Percentiles rank a stretch among this genome's conserved stretches.
Conservation (phyloP, 1,139 yeast species). For the Petasospora rhodanensis region DNA sequence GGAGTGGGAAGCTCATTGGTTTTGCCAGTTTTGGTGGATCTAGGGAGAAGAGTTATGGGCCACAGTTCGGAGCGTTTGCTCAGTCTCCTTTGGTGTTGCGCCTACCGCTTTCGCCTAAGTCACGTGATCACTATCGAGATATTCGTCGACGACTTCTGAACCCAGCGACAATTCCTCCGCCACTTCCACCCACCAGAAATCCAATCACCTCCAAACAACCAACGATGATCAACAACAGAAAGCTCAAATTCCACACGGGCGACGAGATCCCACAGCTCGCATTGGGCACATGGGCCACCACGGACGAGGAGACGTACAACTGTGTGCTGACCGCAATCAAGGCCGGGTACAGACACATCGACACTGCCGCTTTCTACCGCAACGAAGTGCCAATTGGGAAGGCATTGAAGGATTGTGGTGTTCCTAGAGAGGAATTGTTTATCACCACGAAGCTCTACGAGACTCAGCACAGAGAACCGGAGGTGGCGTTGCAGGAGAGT, state of each 20-base stretch:
- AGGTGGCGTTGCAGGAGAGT: conserved; percentile 52
- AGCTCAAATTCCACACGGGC: conserved; percentile 2
- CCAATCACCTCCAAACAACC: too few species aligned
- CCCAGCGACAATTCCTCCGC: too few species aligned
- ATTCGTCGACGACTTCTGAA: too few species aligned
- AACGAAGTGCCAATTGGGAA: conserved; percentile 68
- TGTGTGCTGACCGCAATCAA: conserved; percentile 60
- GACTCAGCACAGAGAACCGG: conserved; percentile 44
- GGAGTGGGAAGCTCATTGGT: too few species aligned
- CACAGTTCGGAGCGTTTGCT: too few species aligned
- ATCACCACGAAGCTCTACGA: conserved; percentile 81
- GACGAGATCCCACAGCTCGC: conserved; percentile 52
- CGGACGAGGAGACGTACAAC: conserved; percentile 48
- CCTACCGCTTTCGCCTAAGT: too few species aligned
- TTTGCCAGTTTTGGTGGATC: too few species aligned
- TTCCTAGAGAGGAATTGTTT: conserved; percentile 67
- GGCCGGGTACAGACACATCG: conserved; percentile 52
- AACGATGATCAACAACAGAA: neutral
- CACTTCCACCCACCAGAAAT: too few species aligned
- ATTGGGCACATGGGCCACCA: conserved; percentile 70
- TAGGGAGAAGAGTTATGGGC: too few species aligned
- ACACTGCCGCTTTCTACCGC: conserved; percentile 65
- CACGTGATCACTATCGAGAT: too few species aligned
- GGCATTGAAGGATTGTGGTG: conserved; percentile 59
- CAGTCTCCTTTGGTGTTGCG: too few species aligned